Evolutionary conservation across 1,139 yeast species (phyloP).

Genomic region (Blastobotrys persicus): DNA sequence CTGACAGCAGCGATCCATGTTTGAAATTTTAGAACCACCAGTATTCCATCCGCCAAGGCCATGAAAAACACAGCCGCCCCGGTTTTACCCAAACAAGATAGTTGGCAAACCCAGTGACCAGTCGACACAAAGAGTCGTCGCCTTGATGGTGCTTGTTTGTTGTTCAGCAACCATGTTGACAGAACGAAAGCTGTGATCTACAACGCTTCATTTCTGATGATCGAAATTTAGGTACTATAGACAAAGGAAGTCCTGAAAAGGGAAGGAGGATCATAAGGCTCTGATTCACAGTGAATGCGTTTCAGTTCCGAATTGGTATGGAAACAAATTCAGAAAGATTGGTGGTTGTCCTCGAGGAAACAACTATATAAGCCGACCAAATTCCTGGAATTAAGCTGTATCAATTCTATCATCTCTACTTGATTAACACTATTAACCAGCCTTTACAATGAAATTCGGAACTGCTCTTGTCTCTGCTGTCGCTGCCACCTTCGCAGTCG

Average conservation of each 20-base stretch:
- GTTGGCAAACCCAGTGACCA: no score
- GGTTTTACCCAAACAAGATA: no score
- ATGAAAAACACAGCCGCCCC: no score
- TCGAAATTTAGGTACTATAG: neutral
- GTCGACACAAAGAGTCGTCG: no score
- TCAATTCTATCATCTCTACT: neutral
- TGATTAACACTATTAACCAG: neutral
- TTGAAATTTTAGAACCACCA: no score
- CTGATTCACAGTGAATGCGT: neutral
- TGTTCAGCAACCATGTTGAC: no score
- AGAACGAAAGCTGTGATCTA: no score
- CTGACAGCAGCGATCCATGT: no score
- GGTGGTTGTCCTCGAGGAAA: neutral
- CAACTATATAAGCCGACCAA: neutral
- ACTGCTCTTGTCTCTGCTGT: constrained; percentile 4
- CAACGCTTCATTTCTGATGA: neutral
- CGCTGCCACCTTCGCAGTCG: constrained; percentile 10
- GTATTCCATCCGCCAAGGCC: no score
- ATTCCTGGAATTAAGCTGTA: neutral
- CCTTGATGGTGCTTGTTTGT: neutral
- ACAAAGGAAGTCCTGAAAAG: neutral
- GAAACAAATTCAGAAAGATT: no score
- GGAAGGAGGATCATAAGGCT: neutral
- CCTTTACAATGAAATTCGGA: constrained; percentile 12
- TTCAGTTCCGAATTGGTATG: neutral